Percentiles rank a stretch among this genome's conserved stretches.
Evolutionary conservation across 441 rosid genomes (phyloP).

Genomic region (Lepidium campestre): DNA sequence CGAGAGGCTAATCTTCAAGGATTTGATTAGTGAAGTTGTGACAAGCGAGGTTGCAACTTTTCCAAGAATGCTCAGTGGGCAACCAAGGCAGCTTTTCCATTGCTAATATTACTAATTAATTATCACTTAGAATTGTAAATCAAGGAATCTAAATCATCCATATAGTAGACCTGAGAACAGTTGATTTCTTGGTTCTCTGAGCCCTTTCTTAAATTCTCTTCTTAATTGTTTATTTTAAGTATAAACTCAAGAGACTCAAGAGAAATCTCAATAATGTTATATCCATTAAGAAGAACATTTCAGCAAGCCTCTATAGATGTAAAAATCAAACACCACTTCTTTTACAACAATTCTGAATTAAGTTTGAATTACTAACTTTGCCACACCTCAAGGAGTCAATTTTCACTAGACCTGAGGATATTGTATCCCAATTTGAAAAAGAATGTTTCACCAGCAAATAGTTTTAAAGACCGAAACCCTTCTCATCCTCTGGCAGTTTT

Average conservation of each 20-base stretch:
- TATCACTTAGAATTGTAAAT: constrained; percentile 22
- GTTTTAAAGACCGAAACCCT: constrained; percentile 33
- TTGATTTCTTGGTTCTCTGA: constrained; percentile 13
- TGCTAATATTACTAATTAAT: constrained; percentile 28
- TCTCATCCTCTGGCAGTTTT: constrained; percentile 28
- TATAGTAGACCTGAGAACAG: constrained; percentile 21
- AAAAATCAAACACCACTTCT: constrained; percentile 2
- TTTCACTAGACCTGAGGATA: constrained; percentile 4
- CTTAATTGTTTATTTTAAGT: constrained; percentile 13
- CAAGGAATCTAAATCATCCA: constrained; percentile 20
- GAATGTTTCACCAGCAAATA: constrained; percentile 38
- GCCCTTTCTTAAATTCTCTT: constrained; percentile 10
- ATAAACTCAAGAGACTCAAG: constrained; percentile 8
- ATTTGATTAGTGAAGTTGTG: constrained; percentile 68
- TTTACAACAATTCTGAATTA: neutral
- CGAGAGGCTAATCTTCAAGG: constrained; percentile 83
- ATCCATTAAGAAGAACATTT: neutral
- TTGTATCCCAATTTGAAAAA: constrained; percentile 10
- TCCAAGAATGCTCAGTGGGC: constrained; percentile 32
- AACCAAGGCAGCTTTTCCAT: constrained; percentile 57
- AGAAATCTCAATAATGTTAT: neutral
- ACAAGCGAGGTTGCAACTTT: constrained; percentile 31
- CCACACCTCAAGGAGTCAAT: neutral
- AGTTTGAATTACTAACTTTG: neutral
- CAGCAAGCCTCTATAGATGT: neutral